A percentile compares a stretch with the other conserved stretches of the same genome.
Evolutionary conservation across 352 stramenopile species (phyloP).

Genomic region (Pythium sukuiense): DNA sequence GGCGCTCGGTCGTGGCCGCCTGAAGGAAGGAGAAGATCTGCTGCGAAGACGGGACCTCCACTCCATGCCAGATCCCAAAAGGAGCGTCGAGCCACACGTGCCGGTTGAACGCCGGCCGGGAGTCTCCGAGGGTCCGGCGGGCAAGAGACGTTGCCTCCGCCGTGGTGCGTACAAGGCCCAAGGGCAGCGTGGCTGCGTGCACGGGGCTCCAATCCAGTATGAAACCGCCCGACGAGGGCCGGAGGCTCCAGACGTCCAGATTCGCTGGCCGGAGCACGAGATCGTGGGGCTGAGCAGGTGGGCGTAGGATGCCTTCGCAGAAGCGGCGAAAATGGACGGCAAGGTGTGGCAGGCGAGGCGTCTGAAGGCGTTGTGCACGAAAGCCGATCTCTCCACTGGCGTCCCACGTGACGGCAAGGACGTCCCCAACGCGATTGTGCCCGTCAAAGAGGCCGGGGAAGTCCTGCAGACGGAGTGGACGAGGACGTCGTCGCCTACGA

Average conservation of each 20-base stretch:
- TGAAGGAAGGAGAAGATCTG: too few species aligned
- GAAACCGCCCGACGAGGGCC: too few species aligned
- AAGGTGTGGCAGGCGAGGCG: background rate
- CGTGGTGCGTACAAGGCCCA: background rate
- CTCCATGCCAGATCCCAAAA: background rate
- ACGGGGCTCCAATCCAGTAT: background rate
- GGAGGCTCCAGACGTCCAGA: background rate
- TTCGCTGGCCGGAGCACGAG: background rate
- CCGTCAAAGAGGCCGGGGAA: too few species aligned
- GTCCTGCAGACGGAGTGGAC: too few species aligned
- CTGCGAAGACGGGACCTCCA: background rate
- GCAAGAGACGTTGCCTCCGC: background rate
- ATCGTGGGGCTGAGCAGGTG: background rate
- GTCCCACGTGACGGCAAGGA: too few species aligned
- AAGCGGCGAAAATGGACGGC: background rate
- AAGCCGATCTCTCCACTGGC: constrained; percentile 5
- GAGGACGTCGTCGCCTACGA: too few species aligned
- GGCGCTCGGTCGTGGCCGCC: too few species aligned
- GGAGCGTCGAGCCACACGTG: constrained; percentile 1
- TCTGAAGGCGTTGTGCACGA: background rate
- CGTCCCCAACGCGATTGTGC: too few species aligned
- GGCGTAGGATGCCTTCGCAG: constrained; percentile 2
- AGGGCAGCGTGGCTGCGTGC: background rate
- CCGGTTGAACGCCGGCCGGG: background rate
- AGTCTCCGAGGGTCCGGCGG: too few species aligned